Percentiles rank a stretch among this genome's conserved stretches.
Conservation (phyloP, 805 yeast genomes). For the Ogataea methanolica region DNA sequence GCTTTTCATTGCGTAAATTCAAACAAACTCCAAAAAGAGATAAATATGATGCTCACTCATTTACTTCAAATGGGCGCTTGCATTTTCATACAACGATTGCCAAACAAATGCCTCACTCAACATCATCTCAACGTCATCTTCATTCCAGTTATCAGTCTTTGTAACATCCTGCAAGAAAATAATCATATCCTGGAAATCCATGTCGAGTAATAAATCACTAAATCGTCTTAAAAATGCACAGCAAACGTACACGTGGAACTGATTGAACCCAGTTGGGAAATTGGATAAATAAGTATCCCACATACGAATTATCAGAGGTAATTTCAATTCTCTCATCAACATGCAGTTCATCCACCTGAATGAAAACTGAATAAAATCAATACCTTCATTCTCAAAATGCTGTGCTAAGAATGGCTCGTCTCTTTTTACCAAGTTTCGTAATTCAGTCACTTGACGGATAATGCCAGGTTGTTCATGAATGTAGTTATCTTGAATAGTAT, state of each 20-base stretch:
- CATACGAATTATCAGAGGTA: slow-evolving; percentile 80
- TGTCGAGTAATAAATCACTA: slow-evolving; percentile 67
- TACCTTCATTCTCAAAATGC: slow-evolving; percentile 75
- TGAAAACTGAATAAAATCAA: slow-evolving; percentile 94
- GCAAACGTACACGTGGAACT: slow-evolving; percentile 94
- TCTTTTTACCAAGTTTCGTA: slow-evolving; percentile 70
- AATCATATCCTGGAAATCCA: slow-evolving; percentile 94
- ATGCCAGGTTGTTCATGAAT: slow-evolving; percentile 99
- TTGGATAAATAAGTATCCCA: slow-evolving; percentile 94
- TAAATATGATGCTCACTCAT: neutral
- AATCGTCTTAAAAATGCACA: slow-evolving; percentile 93
- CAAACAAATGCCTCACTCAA: slow-evolving; percentile 95
- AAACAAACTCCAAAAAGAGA: neutral
- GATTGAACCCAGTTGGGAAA: slow-evolving; percentile 74
- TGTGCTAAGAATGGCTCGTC: slow-evolving; percentile 70
- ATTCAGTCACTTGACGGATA: slow-evolving; percentile 78
- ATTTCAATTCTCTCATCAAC: slow-evolving; percentile 86
- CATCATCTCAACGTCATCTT: slow-evolving; percentile 84
- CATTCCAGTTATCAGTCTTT: slow-evolving; percentile 83
- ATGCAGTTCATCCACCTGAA: slow-evolving; percentile 99
- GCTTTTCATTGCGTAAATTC: neutral
- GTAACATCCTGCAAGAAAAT: slow-evolving; percentile 79
- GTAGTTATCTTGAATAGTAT: slow-evolving; percentile 94
- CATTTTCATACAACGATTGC: slow-evolving; percentile 90
- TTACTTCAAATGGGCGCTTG: slow-evolving; percentile 72